Percentiles rank a stretch among this genome's conserved stretches.
Conservation (phyloP, 169 alveolate species). For the Plasmodium coatneyi region DNA sequence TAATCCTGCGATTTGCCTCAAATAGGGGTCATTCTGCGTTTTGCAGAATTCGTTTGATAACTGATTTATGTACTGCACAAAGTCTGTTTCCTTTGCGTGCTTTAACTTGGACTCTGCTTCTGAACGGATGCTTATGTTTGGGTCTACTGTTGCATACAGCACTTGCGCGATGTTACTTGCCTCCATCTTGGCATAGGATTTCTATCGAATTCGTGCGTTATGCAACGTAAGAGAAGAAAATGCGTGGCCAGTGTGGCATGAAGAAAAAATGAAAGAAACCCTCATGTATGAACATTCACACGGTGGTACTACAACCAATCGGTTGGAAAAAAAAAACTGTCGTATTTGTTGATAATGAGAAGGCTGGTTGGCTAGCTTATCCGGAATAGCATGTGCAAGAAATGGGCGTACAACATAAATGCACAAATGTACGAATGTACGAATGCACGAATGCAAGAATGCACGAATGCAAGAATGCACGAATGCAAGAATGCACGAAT, state of each 20-base stretch:
- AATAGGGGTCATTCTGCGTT: constrained; percentile 79
- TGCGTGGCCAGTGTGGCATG: neutral
- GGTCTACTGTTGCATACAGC: constrained; percentile 82
- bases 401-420: neutral
- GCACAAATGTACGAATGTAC: neutral
- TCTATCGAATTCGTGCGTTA: neutral
- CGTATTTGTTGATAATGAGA: neutral
- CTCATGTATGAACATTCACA: neutral
- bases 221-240: neutral
- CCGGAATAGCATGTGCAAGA: neutral
- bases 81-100: constrained; percentile 78
- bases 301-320: neutral
- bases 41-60: constrained; percentile 82
- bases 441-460: neutral
- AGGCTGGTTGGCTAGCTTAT: neutral
- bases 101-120: constrained; percentile 83
- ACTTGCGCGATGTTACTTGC: constrained; percentile 75
- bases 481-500: no score
- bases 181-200: constrained; percentile 65
- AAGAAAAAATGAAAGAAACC: neutral
- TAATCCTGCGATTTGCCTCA: constrained; percentile 89
- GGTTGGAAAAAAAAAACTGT: neutral
- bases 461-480: no score
- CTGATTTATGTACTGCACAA: constrained; percentile 83
- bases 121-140: constrained; percentile 78